phyloP scores from a whole-genome alignment of 2,329 filamentous ascomycete genomes.

The Acrodontium crateriforme region DNA sequence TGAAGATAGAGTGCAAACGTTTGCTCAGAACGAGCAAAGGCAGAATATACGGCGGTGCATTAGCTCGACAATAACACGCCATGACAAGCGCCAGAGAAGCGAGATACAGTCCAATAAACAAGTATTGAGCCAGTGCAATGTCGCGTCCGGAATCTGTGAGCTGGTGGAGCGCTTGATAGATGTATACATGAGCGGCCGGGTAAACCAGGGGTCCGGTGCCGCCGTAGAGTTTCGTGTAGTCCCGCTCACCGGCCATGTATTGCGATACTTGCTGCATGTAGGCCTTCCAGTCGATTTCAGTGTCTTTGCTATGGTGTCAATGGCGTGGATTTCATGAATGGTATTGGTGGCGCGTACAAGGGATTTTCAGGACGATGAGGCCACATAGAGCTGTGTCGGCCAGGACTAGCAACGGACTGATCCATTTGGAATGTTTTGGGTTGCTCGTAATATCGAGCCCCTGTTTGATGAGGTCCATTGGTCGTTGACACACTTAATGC shows the following conservation, averaged over 20 bases:
- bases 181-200: constrained; percentile 85
- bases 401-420: constrained; percentile 52
- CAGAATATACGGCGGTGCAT: constrained; percentile 76
- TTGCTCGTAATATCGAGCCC: constrained; percentile 34
- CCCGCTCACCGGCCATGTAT: constrained; percentile 69
- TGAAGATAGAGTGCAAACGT: constrained; percentile 81
- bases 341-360: constrained; percentile 48
- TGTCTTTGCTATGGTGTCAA: constrained; percentile 44
- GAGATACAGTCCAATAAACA: constrained; percentile 74
- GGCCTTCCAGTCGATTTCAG: constrained; percentile 93
- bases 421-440: constrained; percentile 45
- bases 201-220: constrained; percentile 90
- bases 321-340: background rate
- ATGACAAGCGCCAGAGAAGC: constrained; percentile 62
- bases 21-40: constrained; percentile 80
- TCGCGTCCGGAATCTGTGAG: constrained; percentile 64
- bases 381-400: constrained; percentile 59
- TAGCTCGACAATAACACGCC: constrained; percentile 59
- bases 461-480: constrained; percentile 25
- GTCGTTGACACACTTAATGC: background rate
- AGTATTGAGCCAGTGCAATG: constrained; percentile 64
- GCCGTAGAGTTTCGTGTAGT: constrained; percentile 76
- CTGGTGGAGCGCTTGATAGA: constrained; percentile 66
- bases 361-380: constrained; percentile 64
- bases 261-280: constrained; percentile 90